Base-by-base conservation (phyloP, 768 basidiomycete species). In the Candolleomyces efflorescens region DNA sequence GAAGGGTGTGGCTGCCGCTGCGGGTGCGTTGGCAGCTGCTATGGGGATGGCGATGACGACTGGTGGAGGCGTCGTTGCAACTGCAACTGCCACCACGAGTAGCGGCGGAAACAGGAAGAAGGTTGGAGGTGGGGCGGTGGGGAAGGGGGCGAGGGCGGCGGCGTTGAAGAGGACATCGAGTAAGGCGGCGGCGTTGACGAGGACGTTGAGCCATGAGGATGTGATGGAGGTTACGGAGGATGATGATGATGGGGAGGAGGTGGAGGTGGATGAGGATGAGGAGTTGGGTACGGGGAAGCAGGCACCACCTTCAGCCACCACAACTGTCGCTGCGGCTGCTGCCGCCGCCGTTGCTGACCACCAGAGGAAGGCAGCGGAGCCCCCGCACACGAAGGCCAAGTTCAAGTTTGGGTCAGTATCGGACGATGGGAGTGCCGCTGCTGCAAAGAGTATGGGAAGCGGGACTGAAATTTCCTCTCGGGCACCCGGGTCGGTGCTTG, bases 401-500 rank as follows among this genome's bases (percentile, higher is more conserved):
- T 85, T 87, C 59, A 82, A 83, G 62, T 78, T 87, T 55, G 85
- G 84, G 2, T 85, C 84, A 17, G 74, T 77, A 58, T 84, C 83
- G 39, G 83, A 84, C 53, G 79, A 79, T 48, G 81, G 81, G 26
- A 69, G 68, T 58, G 69, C 62, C 17, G 71, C 68, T n/a, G 68
- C 67, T n/a, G n/a, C 52, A 73, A 72, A 68, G 73, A 71, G 53
- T 69, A 72, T n/a, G 70, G 72, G 18, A 72, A 70, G 45, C 69
- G 37, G 50, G 27, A 36, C 4, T 51, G 15, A 13, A 51, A 32
- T 51, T 32, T 13, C 3, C 27, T 32, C 3, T 32, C 50, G 32
- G 50, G 38, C 17, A 9, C 38, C 38, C 38, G 9, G 71, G 20
- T 74, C 73, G 24, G 62, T 67, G 2, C 69, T n/a, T n/a, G n/a